Conservation (phyloP, 352 stramenopile genomes). For the Phytopythium montanum region DNA sequence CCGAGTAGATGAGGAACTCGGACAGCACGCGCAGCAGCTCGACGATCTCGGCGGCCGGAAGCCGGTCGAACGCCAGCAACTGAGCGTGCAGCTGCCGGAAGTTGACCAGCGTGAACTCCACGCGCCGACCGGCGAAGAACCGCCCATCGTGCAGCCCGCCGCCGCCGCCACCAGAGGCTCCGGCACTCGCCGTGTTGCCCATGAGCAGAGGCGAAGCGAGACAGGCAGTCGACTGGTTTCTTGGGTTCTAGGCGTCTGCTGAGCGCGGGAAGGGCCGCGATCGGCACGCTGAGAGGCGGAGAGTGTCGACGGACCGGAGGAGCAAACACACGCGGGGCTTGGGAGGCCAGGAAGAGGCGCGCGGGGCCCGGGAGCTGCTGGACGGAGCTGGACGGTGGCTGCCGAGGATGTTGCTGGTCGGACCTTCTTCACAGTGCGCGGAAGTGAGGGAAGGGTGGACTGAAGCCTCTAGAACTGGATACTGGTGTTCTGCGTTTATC, state of each 20-base stretch:
- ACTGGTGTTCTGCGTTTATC: too few relatives aligned
- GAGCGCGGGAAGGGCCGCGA: not conserved
- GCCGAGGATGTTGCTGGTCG: too few relatives aligned
- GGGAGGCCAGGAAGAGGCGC: not conserved
- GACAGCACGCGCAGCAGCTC: constrained; percentile 77
- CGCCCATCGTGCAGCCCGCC: constrained; percentile 3
- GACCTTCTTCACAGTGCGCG: too few relatives aligned
- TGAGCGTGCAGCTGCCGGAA: constrained; percentile 78
- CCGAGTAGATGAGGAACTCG: constrained; percentile 88
- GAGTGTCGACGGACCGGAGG: not conserved
- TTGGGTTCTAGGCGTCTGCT: not conserved
- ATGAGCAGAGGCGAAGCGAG: not conserved
- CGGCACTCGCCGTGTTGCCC: constrained; percentile 8
- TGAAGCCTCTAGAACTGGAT: too few relatives aligned
- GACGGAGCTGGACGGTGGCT: too few relatives aligned
- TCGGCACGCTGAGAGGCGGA: not conserved
- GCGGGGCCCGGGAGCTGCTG: too few relatives aligned
- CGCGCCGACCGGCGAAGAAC: constrained; percentile 21
- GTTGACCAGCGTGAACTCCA: constrained; percentile 64
- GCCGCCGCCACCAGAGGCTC: not conserved
- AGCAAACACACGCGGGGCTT: not conserved
- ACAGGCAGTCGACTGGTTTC: too few relatives aligned
- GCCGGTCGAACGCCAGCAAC: constrained; percentile 43
- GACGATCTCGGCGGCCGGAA: constrained; percentile 74
- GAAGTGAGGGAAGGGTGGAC: too few relatives aligned